Conservation (phyloP, 2,329 filamentous ascomycete species). For the Penicillium janthinellum region DNA sequence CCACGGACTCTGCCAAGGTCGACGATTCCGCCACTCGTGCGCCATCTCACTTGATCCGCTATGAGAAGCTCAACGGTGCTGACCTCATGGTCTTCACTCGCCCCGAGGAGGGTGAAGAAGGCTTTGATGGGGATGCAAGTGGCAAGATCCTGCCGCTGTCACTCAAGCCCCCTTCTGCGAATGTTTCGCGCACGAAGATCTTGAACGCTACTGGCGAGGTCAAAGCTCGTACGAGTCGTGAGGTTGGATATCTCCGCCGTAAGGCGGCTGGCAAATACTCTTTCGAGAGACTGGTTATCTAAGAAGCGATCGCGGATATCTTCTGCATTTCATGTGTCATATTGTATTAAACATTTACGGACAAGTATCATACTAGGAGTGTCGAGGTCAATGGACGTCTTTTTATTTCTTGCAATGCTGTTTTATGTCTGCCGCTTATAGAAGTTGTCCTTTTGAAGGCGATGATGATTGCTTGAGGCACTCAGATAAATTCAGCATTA, state of each 20-base stretch:
- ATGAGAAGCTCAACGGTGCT: constrained; percentile 44
- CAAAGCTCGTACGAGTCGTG: constrained; percentile 67
- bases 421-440: neutral
- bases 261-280: constrained; percentile 82
- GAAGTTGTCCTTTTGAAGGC: too few relatives aligned
- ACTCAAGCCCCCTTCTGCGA: constrained; percentile 59
- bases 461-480: too few relatives aligned
- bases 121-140: constrained; percentile 34
- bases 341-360: constrained; percentile 22
- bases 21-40: constrained; percentile 16
- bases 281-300: constrained; percentile 73
- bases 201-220: constrained; percentile 70
- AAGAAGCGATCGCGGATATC: constrained; percentile 24
- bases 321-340: constrained; percentile 29
- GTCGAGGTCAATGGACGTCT: constrained; percentile 8
- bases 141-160: constrained; percentile 69
- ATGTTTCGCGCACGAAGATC: constrained; percentile 50
- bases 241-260: constrained; percentile 75
- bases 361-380: constrained; percentile 24
- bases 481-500: neutral
- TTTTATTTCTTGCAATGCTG: neutral
- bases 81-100: constrained; percentile 38
- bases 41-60: constrained; percentile 32
- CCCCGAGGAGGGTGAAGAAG: constrained; percentile 32
- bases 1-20: constrained; percentile 13